phyloP scores from a whole-genome alignment of 371 early-diverging fungal genomes.

The Apophysomyces ossiformis region DNA sequence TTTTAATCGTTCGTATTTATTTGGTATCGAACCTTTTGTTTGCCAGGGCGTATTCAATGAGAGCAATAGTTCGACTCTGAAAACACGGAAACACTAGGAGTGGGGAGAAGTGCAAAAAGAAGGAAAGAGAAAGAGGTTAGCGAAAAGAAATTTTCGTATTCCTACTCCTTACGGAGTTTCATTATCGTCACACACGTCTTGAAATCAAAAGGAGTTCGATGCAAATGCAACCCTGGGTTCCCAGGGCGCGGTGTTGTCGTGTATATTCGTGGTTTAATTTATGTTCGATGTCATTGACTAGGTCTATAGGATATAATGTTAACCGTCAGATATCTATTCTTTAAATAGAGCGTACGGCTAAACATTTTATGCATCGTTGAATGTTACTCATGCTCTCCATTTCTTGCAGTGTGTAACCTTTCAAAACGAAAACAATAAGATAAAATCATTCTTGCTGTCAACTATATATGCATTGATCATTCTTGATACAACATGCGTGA shows the following conservation, averaged over 20 bases:
- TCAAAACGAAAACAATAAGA: neutral
- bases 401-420: neutral
- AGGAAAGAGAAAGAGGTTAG: neutral
- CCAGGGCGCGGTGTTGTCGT: neutral
- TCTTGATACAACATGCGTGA: neutral
- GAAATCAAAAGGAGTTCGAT: neutral
- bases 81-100: neutral
- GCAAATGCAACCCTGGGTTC: neutral
- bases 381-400: neutral
- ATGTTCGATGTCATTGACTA: neutral
- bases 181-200: constrained; percentile 5
- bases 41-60: neutral
- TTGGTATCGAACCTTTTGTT: neutral
- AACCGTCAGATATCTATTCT: too few species aligned
- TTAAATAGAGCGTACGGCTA: neutral
- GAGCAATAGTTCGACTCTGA: neutral
- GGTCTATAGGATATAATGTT: neutral
- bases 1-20: neutral
- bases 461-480: neutral
- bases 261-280: neutral
- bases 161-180: constrained; percentile 5
- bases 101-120: neutral
- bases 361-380: constrained; percentile 1
- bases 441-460: neutral
- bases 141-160: neutral